Conservation (phyloP, 768 basidiomycete species). For the Mycena venus region DNA sequence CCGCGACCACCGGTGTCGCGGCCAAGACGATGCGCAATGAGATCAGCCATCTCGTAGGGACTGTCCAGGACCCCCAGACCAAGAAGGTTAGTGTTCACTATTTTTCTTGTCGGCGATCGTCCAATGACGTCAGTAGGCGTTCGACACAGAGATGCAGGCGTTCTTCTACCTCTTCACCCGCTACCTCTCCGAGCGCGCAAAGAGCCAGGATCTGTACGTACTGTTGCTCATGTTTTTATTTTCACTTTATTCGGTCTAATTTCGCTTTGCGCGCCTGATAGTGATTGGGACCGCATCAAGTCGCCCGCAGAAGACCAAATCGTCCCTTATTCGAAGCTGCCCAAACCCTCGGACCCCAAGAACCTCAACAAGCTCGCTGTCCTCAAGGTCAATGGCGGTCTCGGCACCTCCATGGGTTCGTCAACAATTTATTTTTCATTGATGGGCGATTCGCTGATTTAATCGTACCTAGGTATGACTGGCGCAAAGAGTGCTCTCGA, state of each 20-base stretch:
- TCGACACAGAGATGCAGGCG: constrained; percentile 95
- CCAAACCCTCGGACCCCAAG: constrained; percentile 66
- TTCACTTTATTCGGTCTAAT: too few species aligned
- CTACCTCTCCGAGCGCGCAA: constrained; percentile 90
- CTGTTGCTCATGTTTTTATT: constrained; percentile 11
- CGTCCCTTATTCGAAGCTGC: constrained; percentile 83
- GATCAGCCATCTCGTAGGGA: constrained; percentile 91
- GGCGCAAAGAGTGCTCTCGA: constrained; percentile 95
- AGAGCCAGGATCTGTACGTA: constrained; percentile 87
- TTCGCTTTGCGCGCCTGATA: constrained; percentile 51
- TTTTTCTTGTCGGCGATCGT: constrained; percentile 30
- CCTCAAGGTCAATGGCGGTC: constrained; percentile 95
- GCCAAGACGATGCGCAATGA: constrained; percentile 99
- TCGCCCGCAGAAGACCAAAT: constrained; percentile 90
- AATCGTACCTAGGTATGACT: constrained; percentile 75
- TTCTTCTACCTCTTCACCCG: constrained; percentile 98
- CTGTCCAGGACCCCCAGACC: constrained; percentile 82
- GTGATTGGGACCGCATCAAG: constrained; percentile 92
- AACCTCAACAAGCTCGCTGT: constrained; percentile 94
- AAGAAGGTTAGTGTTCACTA: constrained; percentile 74
- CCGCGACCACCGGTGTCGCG: constrained; percentile 94
- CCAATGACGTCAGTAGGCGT: constrained; percentile 66
- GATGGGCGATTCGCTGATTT: constrained; percentile 5
- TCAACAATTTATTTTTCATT: constrained; percentile 15
- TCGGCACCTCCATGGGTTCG: constrained; percentile 90